These are phyloP conservation scores for Entophlyctis luteolus DNA, from an alignment of 192 early-diverging fungal genomes.

Conservation along the genomic window DNA sequence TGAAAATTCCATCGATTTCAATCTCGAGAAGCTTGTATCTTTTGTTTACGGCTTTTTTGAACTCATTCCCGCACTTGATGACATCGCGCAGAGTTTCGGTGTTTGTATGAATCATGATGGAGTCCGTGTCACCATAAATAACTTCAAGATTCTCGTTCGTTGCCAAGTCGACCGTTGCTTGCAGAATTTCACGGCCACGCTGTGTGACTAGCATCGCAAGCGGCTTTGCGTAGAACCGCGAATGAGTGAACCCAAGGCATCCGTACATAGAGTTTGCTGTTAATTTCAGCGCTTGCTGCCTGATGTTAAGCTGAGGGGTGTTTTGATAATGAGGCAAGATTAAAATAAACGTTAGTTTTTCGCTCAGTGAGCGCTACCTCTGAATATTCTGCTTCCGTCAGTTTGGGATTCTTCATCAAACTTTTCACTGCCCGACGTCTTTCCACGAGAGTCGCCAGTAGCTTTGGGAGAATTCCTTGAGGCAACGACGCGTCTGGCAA, in stretches of 20 bases:
- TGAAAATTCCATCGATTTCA: constrained; percentile 91
- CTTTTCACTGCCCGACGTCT: constrained; percentile 84
- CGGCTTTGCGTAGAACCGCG: constrained; percentile 94
- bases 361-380: constrained; percentile 34
- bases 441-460: constrained; percentile 86
- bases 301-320: constrained; percentile 74
- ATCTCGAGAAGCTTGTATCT: constrained; percentile 93
- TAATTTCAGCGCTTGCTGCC: constrained; percentile 90
- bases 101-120: constrained; percentile 95
- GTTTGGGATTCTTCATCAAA: constrained; percentile 73
- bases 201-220: constrained; percentile 96
- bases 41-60: constrained; percentile 84
- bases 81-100: constrained; percentile 67
- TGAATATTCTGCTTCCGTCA: constrained; percentile 46
- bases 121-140: constrained; percentile 99
- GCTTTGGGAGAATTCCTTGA: constrained; percentile 78
- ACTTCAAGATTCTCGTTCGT: constrained; percentile 77
- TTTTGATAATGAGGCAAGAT: constrained; percentile 19
- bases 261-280: constrained; percentile 99
- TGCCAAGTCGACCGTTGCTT: constrained; percentile 86
- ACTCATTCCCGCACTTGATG: constrained; percentile 71
- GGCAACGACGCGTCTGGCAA: constrained; percentile 62
- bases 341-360: constrained; percentile 6
- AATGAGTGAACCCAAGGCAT: constrained; percentile 86
- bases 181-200: constrained; percentile 93